phyloP scores from a whole-genome alignment of 768 basidiomycete genomes.

The Suillus spraguei region DNA sequence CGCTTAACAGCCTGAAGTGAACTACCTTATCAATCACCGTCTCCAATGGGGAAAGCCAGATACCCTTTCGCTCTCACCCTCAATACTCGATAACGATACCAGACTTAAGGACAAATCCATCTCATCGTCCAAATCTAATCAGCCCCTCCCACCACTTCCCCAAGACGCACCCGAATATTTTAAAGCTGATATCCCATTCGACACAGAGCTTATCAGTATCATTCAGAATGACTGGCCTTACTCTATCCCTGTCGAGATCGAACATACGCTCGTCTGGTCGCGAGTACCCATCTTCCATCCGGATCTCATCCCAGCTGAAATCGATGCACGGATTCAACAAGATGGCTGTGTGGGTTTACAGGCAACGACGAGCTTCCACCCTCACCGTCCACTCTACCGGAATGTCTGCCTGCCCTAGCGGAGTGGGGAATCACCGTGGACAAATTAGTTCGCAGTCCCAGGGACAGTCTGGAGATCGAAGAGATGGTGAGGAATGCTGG shows the following conservation, averaged over 20 bases:
- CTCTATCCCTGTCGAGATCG: conserved; percentile 76
- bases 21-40: conserved; percentile 68
- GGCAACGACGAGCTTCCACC: conserved; percentile 57
- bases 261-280: conserved; percentile 81
- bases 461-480: conserved; percentile 56
- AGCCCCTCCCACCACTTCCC: conserved; percentile 40
- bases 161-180: conserved; percentile 71
- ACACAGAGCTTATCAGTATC: conserved; percentile 59
- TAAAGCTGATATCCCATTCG: conserved; percentile 54
- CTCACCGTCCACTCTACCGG: conserved; percentile 57
- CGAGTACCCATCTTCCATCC: conserved; percentile 70
- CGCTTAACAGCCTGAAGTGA: conserved; percentile 43
- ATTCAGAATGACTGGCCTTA: conserved; percentile 91
- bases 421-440: conserved; percentile 75
- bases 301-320: conserved; percentile 49
- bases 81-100: conserved; percentile 42
- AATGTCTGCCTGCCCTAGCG: conserved; percentile 60
- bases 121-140: neutral
- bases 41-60: conserved; percentile 80
- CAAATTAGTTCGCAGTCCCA: conserved; percentile 53
- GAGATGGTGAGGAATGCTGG: conserved; percentile 52
- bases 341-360: conserved; percentile 88
- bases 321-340: conserved; percentile 62
- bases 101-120: neutral
- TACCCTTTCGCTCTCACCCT: conserved; percentile 59